Base-by-base conservation (phyloP, 1,139 yeast genomes). In the Nakaseomyces bracarensis region DNA sequence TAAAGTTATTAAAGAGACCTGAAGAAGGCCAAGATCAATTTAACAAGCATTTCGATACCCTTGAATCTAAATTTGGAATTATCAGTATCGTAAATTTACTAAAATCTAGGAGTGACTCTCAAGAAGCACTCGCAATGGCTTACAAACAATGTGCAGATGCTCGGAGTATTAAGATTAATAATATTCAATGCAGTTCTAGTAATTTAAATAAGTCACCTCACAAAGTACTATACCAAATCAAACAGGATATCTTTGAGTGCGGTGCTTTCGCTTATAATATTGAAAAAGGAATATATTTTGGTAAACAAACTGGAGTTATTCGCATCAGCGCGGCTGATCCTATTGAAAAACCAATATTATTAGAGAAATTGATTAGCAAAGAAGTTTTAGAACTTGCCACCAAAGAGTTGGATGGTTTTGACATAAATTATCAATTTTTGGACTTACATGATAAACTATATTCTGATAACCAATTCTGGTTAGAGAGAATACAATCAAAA, bases 251-350 rank as follows among this genome's bases (percentile, higher is more conserved):
- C 27, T 64, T 71, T 38, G 79, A 78, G 36, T 77, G 72, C 55
- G 86, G 85, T 8, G 84, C 87, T 0, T 71, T 75, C 46, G 79
- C 80, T 43, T 77, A 70, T 52, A 83, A 78, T 55, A 61, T 66
- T 34, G 55, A 58, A 16, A 66, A 69, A 43, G 66, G 69, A 20
- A 66, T 69, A 2, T 77, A 69, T 53, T 68, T 74, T 30, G 84
- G 83, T 10, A 77, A 78, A 51, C 93, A 82, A 57, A 64, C 78
- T 31, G 93, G 91, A 11, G 75, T 77, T 0, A 74, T 82, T 48
- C 57, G 86, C 47, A 69, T 79, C 8, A 79, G 79, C 51, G 77
- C 86, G 0, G 72, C 80, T 48, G 81, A 79, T 53, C 75, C 83
- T n/a, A 66, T 79, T 43, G 75, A 71, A 43, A 77, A 81, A 47